phyloP scores from a whole-genome alignment of 2,329 filamentous ascomycete species.

The Colletotrichum limetticola region DNA sequence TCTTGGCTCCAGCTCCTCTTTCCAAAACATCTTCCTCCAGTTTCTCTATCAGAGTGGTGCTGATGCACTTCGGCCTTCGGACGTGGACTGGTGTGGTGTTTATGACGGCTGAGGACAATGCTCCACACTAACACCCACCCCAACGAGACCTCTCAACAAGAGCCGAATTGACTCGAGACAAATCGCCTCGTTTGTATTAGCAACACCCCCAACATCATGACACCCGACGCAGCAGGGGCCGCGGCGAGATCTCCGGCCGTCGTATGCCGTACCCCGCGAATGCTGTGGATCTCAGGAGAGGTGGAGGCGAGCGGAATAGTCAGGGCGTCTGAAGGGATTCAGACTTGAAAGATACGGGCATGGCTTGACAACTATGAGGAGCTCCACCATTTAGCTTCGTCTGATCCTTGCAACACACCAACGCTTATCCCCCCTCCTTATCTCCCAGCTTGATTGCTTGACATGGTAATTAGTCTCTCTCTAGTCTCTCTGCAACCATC shows the following conservation, averaged over 20 bases:
- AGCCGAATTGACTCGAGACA: neutral
- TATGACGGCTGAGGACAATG: neutral
- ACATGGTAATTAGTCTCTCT: neutral
- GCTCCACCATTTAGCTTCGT: conserved; percentile 30
- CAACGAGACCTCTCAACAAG: neutral
- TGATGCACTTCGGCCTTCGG: neutral
- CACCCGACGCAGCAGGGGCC: neutral
- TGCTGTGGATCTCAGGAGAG: neutral
- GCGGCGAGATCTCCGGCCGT: conserved; percentile 22
- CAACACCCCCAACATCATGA: neutral
- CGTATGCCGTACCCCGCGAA: conserved; percentile 21
- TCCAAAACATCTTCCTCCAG: neutral
- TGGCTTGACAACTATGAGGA: conserved; percentile 15
- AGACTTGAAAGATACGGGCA: conserved; percentile 15
- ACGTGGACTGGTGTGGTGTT: neutral
- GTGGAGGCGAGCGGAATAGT: conserved; percentile 20
- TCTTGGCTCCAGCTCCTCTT: neutral
- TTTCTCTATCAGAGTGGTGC: neutral
- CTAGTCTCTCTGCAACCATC: neutral
- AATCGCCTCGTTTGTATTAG: conserved; percentile 1
- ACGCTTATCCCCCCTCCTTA: conserved; percentile 13
- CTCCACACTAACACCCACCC: neutral
- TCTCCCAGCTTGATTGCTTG: neutral
- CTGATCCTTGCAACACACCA: conserved; percentile 10
- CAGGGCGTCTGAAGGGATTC: conserved; percentile 10